phyloP scores from a whole-genome alignment of 2,329 filamentous ascomycete species.

The Neopestalotiopsis sp. region DNA sequence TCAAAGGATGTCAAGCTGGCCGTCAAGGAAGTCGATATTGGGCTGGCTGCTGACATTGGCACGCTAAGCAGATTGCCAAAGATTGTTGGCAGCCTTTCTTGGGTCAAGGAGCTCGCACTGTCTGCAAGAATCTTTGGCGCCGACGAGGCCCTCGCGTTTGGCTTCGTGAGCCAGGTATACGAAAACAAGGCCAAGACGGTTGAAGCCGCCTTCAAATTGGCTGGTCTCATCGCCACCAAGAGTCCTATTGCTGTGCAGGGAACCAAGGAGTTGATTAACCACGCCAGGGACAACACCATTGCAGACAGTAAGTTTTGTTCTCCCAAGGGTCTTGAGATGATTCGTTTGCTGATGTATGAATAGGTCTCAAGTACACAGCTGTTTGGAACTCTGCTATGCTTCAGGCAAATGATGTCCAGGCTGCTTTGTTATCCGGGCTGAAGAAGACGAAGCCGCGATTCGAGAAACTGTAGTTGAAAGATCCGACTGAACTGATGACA shows the following conservation, averaged over 20 bases:
- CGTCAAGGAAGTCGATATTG: conserved; percentile 85
- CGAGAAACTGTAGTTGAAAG: conserved; percentile 67
- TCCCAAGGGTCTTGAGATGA: not conserved
- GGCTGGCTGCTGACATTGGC: conserved; percentile 79
- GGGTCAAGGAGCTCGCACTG: conserved; percentile 80
- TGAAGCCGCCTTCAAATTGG: conserved; percentile 31
- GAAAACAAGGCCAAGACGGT: conserved; percentile 44
- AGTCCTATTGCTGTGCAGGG: conserved; percentile 68
- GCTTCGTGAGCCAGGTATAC: conserved; percentile 71
- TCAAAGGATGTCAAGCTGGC: conserved; percentile 64
- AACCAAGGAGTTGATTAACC: conserved; percentile 36
- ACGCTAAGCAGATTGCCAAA: conserved; percentile 77
- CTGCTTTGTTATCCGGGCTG: conserved; percentile 76
- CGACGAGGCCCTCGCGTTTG: conserved; percentile 71
- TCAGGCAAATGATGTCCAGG: conserved; percentile 78
- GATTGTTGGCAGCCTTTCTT: conserved; percentile 71
- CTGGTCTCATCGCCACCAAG: conserved; percentile 71
- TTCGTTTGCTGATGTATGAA: conserved; percentile 24
- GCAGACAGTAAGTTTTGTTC: conserved; percentile 69
- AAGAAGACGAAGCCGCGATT: conserved; percentile 82
- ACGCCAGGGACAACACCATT: conserved; percentile 75
- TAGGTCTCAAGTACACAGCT: conserved; percentile 78
- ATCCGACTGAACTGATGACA: not conserved
- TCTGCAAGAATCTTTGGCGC: conserved; percentile 73
- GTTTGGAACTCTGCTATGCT: conserved; percentile 87